phyloP scores from a whole-genome alignment of 345 rosid genomes.

The Luvunga scandens region DNA sequence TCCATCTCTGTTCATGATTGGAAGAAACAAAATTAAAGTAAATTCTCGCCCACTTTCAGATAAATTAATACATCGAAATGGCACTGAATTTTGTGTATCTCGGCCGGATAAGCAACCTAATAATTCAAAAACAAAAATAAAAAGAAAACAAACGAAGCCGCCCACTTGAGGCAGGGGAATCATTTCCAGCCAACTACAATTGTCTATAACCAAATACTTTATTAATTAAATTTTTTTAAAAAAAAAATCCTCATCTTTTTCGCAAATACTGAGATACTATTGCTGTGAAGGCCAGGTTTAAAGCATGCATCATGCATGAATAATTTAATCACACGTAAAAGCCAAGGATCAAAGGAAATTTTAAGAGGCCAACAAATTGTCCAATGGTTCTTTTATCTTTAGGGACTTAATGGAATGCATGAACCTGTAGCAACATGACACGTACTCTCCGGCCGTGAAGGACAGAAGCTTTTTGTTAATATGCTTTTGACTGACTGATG shows the following conservation, averaged over 20 bases:
- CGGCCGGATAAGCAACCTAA: not conserved
- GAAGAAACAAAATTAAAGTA: not conserved
- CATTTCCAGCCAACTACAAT: slow-evolving; percentile 7
- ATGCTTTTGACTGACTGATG: not conserved
- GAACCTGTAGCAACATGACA: slow-evolving; percentile 11
- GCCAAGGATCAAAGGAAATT: not conserved
- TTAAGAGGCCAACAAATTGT: not conserved
- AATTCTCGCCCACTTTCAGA: not conserved
- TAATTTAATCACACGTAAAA: not conserved
- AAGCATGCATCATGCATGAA: not conserved
- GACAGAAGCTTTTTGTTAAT: not conserved
- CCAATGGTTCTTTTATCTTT: not conserved
- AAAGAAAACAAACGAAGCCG: not conserved
- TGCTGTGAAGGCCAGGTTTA: slow-evolving; percentile 1
- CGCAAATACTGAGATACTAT: not conserved
- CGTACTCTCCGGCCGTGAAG: not conserved
- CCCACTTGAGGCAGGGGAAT: slow-evolving; percentile 4
- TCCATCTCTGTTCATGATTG: not conserved
- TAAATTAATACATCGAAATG: not conserved
- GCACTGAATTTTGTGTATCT: not conserved
- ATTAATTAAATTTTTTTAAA: no score
- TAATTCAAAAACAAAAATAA: not conserved
- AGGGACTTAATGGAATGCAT: not conserved
- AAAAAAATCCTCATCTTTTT: not conserved
- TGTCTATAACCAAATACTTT: not conserved